Conservation (phyloP, 768 basidiomycete genomes). For the Tulasnella sp. region DNA sequence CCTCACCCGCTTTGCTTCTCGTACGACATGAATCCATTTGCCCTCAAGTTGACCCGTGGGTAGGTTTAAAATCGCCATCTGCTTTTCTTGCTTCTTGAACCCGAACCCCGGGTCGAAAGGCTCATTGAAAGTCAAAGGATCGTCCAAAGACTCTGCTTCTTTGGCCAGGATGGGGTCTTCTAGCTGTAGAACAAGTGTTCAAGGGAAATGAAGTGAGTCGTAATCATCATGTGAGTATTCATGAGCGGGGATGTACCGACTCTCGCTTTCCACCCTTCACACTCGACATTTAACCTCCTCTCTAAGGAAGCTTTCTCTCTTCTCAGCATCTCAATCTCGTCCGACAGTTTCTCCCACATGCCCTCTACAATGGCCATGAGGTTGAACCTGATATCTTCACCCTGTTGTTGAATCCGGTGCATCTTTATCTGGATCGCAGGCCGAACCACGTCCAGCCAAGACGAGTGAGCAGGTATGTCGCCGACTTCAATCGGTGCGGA, state of each 20-base stretch:
- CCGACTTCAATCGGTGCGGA: conserved; percentile 53
- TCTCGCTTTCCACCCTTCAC: conserved; percentile 30
- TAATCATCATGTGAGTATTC: not conserved
- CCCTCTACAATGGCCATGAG: conserved; percentile 51
- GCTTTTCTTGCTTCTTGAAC: conserved; percentile 32
- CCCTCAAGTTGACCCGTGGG: conserved; percentile 27
- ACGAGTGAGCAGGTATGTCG: conserved; percentile 29
- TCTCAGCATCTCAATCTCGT: conserved; percentile 43
- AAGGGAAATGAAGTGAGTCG: not conserved
- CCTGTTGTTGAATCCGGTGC: conserved; percentile 31
- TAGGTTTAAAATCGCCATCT: conserved; percentile 37
- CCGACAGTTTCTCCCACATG: conserved; percentile 35
- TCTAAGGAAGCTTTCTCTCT: conserved; percentile 38
- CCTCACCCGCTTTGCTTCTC: conserved; percentile 30
- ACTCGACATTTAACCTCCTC: conserved; percentile 30
- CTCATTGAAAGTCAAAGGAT: conserved; percentile 15
- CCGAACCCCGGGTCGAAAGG: conserved; percentile 30
- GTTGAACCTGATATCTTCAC: conserved; percentile 43
- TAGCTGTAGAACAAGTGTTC: conserved; percentile 22
- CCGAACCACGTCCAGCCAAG: conserved; percentile 54
- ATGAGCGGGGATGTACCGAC: conserved; percentile 23
- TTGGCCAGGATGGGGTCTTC: conserved; percentile 32
- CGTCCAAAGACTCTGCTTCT: conserved; percentile 26
- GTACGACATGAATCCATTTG: conserved; percentile 41
- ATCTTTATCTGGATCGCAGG: conserved; percentile 52